These are phyloP conservation scores for Ganoderma boninense DNA, from an alignment of 1,284 basidiomycete species.

Conservation along the genomic window DNA sequence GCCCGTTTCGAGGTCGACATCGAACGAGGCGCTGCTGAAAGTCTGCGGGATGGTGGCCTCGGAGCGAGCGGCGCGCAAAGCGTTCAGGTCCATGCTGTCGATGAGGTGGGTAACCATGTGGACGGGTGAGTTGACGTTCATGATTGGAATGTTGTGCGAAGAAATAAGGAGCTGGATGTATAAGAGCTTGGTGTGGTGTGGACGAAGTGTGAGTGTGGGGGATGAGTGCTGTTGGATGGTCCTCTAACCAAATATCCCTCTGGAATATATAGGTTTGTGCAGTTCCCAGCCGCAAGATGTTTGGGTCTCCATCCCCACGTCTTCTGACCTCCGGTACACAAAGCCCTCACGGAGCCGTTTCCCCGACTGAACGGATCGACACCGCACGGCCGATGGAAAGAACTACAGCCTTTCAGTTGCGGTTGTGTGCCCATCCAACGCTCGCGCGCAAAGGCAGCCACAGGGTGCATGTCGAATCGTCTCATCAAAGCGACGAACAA, in stretches of 20 bases:
- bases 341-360: background rate
- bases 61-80: conserved; percentile 28
- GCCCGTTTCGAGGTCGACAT: conserved; percentile 65
- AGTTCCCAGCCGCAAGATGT: conserved; percentile 6
- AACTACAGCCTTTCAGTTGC: conserved; percentile 27
- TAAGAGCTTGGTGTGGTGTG: conserved; percentile 8
- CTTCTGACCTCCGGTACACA: background rate
- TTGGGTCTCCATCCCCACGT: background rate
- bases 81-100: conserved; percentile 33
- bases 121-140: conserved; percentile 49
- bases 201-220: conserved; percentile 2
- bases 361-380: conserved; percentile 2
- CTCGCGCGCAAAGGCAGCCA: conserved; percentile 12
- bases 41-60: conserved; percentile 23
- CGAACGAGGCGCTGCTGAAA: conserved; percentile 40
- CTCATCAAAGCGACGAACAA: conserved; percentile 16
- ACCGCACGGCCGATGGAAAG: conserved; percentile 20
- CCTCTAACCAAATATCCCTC: background rate
- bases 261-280: conserved; percentile 7
- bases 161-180: conserved; percentile 13
- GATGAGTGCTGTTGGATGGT: conserved; percentile 6
- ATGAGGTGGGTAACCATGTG: conserved; percentile 38
- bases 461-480: conserved; percentile 17
- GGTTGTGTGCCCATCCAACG: conserved; percentile 16
- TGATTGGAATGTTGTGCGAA: conserved; percentile 25